phyloP scores from a whole-genome alignment of 2,329 filamentous ascomycete genomes.

The Trichoderma afroharzianum region DNA sequence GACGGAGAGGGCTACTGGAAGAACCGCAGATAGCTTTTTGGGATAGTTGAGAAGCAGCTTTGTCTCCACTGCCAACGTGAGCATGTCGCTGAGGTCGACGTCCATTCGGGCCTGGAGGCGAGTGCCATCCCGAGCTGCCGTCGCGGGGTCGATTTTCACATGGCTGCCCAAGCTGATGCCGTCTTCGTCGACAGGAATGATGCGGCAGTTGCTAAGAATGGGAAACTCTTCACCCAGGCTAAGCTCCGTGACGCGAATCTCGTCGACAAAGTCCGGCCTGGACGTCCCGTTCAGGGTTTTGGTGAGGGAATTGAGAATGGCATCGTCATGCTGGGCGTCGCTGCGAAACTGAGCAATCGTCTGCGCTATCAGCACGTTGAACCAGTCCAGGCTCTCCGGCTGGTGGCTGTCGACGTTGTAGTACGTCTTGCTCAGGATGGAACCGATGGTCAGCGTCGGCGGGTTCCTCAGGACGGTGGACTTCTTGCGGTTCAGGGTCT shows the following conservation, averaged over 20 bases:
- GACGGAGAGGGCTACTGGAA: constrained; percentile 88
- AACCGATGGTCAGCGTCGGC: constrained; percentile 80
- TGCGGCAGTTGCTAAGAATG: constrained; percentile 96
- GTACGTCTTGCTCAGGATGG: constrained; percentile 93
- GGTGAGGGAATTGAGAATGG: constrained; percentile 80
- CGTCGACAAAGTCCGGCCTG: constrained; percentile 87
- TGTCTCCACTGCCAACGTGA: constrained; percentile 91
- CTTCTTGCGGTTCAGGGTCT: constrained; percentile 58
- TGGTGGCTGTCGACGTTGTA: constrained; percentile 96
- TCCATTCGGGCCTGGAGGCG: constrained; percentile 93
- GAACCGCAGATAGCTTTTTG: constrained; percentile 78
- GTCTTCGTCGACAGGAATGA: constrained; percentile 86
- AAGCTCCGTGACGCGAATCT: constrained; percentile 90
- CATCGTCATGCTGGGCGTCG: constrained; percentile 87
- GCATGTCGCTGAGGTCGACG: constrained; percentile 92
- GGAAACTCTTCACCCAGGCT: constrained; percentile 95
- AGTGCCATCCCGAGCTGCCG: constrained; percentile 59
- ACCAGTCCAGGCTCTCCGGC: constrained; percentile 96
- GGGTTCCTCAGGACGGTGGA: constrained; percentile 71
- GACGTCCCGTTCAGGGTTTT: constrained; percentile 82
- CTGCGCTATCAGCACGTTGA: constrained; percentile 95
- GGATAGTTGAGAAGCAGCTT: constrained; percentile 94
- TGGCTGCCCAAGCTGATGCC: constrained; percentile 55
- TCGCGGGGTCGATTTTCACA: constrained; percentile 49
- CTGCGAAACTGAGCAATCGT: constrained; percentile 93